Percentiles rank a stretch among this genome's conserved stretches.
These are phyloP conservation scores for Claviceps monticola DNA, from an alignment of 2,329 filamentous ascomycete species.

Conservation along the genomic window DNA sequence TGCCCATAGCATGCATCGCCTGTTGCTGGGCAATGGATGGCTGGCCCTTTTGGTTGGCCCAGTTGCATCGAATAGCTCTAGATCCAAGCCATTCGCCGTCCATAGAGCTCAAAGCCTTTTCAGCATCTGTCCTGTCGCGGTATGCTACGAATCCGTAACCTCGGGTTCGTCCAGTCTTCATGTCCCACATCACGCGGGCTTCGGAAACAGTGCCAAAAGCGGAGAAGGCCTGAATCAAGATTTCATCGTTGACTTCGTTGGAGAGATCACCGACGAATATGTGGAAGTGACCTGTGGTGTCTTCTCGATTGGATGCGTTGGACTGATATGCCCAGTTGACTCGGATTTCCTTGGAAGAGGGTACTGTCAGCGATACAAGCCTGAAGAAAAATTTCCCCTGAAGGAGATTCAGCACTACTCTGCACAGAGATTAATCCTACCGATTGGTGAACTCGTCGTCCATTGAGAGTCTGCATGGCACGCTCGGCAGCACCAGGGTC, in stretches of 20 bases:
- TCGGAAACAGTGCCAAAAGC: constrained; percentile 93
- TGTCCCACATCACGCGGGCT: constrained; percentile 99
- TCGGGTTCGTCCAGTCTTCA: constrained; percentile 96
- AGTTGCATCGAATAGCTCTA: constrained; percentile 96
- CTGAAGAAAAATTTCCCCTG: background rate
- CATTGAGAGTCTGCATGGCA: constrained; percentile 94
- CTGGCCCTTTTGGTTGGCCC: constrained; percentile 99
- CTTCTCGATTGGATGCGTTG: constrained; percentile 86
- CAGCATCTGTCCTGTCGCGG: constrained; percentile 82
- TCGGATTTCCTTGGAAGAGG: constrained; percentile 64
- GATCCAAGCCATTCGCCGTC: constrained; percentile 98
- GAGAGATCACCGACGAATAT: constrained; percentile 97
- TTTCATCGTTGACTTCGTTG: constrained; percentile 97
- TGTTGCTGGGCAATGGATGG: constrained; percentile 97
- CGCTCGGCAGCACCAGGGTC: constrained; percentile 92
- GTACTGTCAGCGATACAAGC: constrained; percentile 8
- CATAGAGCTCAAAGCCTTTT: constrained; percentile 95
- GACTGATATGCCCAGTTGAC: constrained; percentile 99
- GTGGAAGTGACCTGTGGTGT: constrained; percentile 96
- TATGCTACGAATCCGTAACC: constrained; percentile 98
- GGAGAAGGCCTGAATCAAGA: constrained; percentile 85
- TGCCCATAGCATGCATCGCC: constrained; percentile 92
- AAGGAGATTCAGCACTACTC: background rate
- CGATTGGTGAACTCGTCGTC: constrained; percentile 86
- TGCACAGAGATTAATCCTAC: constrained; percentile 32